These are phyloP conservation scores for Trametes cubensis DNA, from an alignment of 768 basidiomycete species.

Conservation along the genomic window DNA sequence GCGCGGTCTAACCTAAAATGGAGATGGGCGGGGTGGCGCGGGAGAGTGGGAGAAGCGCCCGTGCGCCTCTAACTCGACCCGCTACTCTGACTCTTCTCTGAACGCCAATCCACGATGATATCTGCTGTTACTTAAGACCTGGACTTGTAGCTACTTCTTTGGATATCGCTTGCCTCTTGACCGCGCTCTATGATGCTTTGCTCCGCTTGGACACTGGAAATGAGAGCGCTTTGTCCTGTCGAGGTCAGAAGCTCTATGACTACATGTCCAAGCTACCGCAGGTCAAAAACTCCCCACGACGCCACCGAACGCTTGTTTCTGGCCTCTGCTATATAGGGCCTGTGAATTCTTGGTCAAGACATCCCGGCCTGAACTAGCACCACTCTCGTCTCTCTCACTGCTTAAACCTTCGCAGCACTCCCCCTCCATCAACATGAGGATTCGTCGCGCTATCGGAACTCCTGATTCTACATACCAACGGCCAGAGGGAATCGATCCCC, in stretches of 20 bases:
- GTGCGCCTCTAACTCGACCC: too few relatives aligned
- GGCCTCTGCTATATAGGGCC: neutral
- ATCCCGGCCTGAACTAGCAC: neutral
- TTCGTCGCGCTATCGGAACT: conserved; percentile 4
- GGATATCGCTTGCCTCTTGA: too few relatives aligned
- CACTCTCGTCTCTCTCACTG: neutral
- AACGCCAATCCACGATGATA: too few relatives aligned
- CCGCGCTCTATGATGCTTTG: neutral
- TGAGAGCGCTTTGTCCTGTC: neutral
- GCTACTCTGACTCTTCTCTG: too few relatives aligned
- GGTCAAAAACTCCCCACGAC: neutral
- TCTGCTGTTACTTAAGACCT: too few relatives aligned
- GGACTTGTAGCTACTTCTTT: too few relatives aligned
- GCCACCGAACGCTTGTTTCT: neutral
- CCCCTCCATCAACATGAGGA: neutral
- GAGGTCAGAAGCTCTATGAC: neutral
- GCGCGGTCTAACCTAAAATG: conserved; percentile 1
- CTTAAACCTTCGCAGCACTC: neutral
- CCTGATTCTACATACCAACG: neutral
- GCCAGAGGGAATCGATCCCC: neutral
- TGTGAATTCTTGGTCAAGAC: neutral
- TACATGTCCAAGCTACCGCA: too few relatives aligned
- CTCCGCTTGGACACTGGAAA: neutral
- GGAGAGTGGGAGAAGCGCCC: too few relatives aligned
- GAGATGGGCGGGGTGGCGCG: neutral